Conservation (phyloP, 768 basidiomycete genomes). For the Nevesoporus exiguus region DNA sequence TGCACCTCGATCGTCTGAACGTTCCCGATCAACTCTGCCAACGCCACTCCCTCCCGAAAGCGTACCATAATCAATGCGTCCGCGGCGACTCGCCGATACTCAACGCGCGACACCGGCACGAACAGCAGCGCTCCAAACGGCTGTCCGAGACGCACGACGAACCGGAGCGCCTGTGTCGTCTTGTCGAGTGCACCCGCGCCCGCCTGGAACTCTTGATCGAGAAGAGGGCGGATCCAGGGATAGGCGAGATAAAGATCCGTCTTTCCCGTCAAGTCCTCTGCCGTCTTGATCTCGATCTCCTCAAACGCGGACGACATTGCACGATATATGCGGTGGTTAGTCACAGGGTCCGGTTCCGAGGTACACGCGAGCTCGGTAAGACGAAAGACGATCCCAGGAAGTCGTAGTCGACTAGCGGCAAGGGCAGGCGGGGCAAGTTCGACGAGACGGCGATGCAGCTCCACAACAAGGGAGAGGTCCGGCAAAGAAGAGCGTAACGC, state of each 20-base stretch:
- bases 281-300: too few relatives aligned
- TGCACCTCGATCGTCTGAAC: background rate
- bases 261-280: background rate
- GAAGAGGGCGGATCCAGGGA: background rate
- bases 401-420: slow-evolving; percentile 1
- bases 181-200: background rate
- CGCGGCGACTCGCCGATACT: background rate
- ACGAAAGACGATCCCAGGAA: background rate
- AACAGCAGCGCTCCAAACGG: background rate
- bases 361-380: background rate
- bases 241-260: background rate
- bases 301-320: background rate
- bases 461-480: background rate
- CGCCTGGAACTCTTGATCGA: slow-evolving; percentile 2
- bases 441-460: background rate
- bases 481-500: background rate
- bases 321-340: background rate
- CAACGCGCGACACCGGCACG: background rate
- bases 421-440: background rate
- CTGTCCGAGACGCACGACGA: slow-evolving; percentile 1
- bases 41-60: background rate
- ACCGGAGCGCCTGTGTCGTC: background rate
- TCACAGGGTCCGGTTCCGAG: background rate
- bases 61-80: background rate
- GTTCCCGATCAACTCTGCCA: background rate